Evolutionary conservation across 768 basidiomycete species (phyloP), one percentile per base, ranked within the genome.

Genomic region (Hygrocybe punicea): DNA sequence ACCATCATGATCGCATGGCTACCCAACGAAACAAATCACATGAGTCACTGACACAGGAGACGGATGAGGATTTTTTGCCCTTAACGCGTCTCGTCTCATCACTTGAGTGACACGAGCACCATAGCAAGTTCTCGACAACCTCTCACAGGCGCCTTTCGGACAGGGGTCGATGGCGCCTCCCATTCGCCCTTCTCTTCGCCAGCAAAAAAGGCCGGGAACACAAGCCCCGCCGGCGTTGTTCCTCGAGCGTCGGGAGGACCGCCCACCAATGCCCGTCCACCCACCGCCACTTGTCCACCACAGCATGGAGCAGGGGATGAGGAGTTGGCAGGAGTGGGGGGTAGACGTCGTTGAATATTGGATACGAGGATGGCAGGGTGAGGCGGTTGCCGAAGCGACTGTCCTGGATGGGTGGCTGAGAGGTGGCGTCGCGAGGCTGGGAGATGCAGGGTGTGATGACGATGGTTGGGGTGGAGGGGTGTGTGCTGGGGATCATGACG

Each of bases 341-440:
- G 61, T 76, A 77, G n/a, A 67, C 63, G 21, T 69, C 65, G 65
- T 84, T 84, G 58, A 78, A 75, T 23, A 70, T 71, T 2, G 76
- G 72, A 60, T 81, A 56, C 10, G 72, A 37, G 6, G 67, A 69
- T 5, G 83, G 84, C 14, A 85, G 78, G 2, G 78, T 76, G 21
- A 84, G 76, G 29, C 71, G 72, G 48, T 71, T 69, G 35, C 81
- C 79, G 63, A 83, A 84, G 4, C 76, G 79, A 13, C 76, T 70
- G 63, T 85, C 78, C 67, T 86, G 84, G 60, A 73, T 73, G 10
- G 84, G 83, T 17, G 82, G 74, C 57, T 74, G 78, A 59, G 72
- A 78, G 1, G 78, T 73, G 4, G 65, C 68, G 57, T 78, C 76
- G 37, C 65, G 74, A 6, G 72, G 61, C 34, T 75, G 71, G 1